Evolutionary conservation across 495 filamentous ascomycete species (phyloP), one percentile per base, ranked within the genome.

Genomic region (Coniosporium apollinis): DNA sequence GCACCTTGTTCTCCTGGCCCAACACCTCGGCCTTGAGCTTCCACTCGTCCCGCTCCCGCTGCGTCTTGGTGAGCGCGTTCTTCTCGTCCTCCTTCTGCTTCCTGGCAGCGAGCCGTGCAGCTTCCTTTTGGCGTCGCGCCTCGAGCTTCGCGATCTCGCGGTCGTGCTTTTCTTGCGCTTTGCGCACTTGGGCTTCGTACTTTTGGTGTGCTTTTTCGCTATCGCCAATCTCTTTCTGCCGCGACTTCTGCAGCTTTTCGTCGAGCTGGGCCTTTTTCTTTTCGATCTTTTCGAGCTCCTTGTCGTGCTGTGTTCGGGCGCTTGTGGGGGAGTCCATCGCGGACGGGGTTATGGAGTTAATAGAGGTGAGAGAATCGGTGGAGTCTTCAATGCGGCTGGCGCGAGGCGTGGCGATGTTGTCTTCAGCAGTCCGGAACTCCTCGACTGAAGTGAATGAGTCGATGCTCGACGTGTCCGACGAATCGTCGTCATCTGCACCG

Each of bases 211-310:
- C 57, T 17, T 61, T 58, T 37, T 68, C 62, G n/a, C 51, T 26
- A 28, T 61, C 54, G 44, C 40, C 61, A 39, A 49, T 61, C 46
- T 47, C 60, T 50, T 50, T 66, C 45, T 34, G 51, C 18, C 61
- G 58, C 29, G 64, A 49, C 30, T 59, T 52, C 9, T 68, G 55
- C 0, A 92, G 58, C 45, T 84, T 82, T 25, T 74, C 69, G 15
- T 84, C 70, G 2, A 82, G 61, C 37, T 78, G 74, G 25, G 64
- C 65, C 40, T 77, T 77, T 38, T 75, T 72, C 5, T 75, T 63
- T 9, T 80, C 66, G 1, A 93, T 68, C 42, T 85, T 89, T 25
- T 60, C 57, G 2, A 94, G 64, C 7, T 89, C 80, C 41, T 75
- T 79, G 21, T 85, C 74, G 40, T 82, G 63, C n/a, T 34, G 25